Percentiles rank a stretch among this genome's conserved stretches.
phyloP scores from a whole-genome alignment of 805 yeast species.

The Ogataea ramenticola region DNA sequence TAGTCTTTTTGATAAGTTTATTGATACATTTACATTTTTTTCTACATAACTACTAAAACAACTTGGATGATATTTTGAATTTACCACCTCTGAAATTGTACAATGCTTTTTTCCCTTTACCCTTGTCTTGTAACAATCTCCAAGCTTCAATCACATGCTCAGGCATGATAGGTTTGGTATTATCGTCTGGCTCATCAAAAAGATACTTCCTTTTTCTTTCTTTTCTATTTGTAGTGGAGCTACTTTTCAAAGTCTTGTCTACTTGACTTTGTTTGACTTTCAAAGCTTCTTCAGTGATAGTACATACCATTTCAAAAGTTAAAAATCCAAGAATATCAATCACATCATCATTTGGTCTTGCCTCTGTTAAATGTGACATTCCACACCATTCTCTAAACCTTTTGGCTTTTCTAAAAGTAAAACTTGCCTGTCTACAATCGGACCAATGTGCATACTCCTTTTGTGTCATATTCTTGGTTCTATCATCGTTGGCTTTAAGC shows the following conservation, averaged over 20 bases:
- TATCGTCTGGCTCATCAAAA: slow-evolving; percentile 86
- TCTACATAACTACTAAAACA: slow-evolving; percentile 25
- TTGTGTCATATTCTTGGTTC: slow-evolving; percentile 89
- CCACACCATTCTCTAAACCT: slow-evolving; percentile 97
- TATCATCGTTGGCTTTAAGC: slow-evolving; percentile 85
- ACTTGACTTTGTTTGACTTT: slow-evolving; percentile 43
- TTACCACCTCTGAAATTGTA: slow-evolving; percentile 70
- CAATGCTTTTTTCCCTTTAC: slow-evolving; percentile 53
- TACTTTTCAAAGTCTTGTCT: slow-evolving; percentile 1
- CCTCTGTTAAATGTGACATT: slow-evolving; percentile 71
- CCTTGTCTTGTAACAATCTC: slow-evolving; percentile 61
- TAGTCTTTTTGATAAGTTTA: no score
- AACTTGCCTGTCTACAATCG: slow-evolving; percentile 95
- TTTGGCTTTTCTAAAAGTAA: slow-evolving; percentile 90
- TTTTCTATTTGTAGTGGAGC: slow-evolving; percentile 22
- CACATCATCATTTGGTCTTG: slow-evolving; percentile 93
- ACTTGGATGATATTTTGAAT: slow-evolving; percentile 42
- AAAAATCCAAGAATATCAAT: slow-evolving; percentile 91
- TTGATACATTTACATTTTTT: neutral
- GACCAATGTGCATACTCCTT: slow-evolving; percentile 99
- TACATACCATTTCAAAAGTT: slow-evolving; percentile 94
- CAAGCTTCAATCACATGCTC: slow-evolving; percentile 86
- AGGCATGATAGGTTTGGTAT: slow-evolving; percentile 68
- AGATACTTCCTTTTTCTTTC: slow-evolving; percentile 46
- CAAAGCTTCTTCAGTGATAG: slow-evolving; percentile 87